Evolutionary conservation across 805 yeast species (phyloP).

Genomic region (Priceomyces melissophilus): DNA sequence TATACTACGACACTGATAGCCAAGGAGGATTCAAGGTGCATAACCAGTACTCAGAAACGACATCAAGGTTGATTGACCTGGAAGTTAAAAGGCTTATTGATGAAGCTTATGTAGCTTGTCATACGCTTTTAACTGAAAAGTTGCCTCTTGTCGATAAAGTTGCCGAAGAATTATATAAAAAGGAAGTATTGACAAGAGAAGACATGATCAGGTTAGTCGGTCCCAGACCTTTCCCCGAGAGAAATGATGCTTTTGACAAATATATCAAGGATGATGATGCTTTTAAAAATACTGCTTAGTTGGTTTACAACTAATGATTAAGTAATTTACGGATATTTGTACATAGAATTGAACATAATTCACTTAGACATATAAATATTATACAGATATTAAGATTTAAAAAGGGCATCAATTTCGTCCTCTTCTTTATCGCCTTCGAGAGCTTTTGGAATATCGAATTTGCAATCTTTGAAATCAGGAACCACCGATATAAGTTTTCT

Average conservation of each 20-base stretch:
- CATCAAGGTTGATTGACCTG: constrained; percentile 61
- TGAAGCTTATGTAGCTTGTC: constrained; percentile 63
- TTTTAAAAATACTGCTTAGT: constrained; percentile 26
- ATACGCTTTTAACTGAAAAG: constrained; percentile 54
- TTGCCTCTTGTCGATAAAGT: constrained; percentile 60
- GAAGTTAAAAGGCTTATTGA: constrained; percentile 67
- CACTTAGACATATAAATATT: background rate
- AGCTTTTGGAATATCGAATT: background rate
- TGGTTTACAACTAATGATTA: background rate
- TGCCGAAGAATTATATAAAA: constrained; percentile 66
- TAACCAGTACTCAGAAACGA: constrained; percentile 69
- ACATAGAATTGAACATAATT: constrained; percentile 4
- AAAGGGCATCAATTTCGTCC: background rate
- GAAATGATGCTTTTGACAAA: constrained; percentile 86
- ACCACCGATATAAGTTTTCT: background rate
- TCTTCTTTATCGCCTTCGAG: background rate
- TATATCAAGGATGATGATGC: constrained; percentile 58
- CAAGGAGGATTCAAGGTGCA: constrained; percentile 51
- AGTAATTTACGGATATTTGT: constrained; percentile 1
- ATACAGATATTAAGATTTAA: too few relatives aligned
- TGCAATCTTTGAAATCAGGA: background rate
- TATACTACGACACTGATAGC: constrained; percentile 50
- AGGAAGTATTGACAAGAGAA: constrained; percentile 78
- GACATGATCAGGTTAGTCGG: constrained; percentile 78
- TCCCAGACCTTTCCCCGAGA: constrained; percentile 72